Base-by-base conservation (phyloP, 108 stramenopile genomes). In the Cyclotella atomus region DNA sequence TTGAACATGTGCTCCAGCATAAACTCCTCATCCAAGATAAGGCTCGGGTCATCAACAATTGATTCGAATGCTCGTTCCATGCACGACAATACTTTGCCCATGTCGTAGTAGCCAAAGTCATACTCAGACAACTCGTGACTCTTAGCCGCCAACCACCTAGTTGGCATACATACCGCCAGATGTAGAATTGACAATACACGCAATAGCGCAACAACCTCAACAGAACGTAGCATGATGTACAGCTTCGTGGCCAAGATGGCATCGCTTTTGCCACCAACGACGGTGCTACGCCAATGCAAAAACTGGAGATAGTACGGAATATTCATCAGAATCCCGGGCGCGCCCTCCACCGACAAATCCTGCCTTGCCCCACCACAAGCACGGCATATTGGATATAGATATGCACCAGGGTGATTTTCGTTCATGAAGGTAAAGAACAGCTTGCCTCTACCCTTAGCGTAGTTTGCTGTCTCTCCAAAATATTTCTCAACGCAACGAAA, bases 161-260 rank as follows among this genome's bases (percentile, higher is more conserved):
- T 6, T 27, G 70, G 70, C 7, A 60, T 19, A n/a, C 57, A 59
- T 4, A 71, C 27, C 17, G 70, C 20, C 24, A 71, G 28, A 32
- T 71, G 57, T n/a, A 71, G 29, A 28, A 71, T 71, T 30, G 70
- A 59, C 15, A 59, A 41, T 6, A 71, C 57, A 38, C 70, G 70
- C 16, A 62, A 29, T 35, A 71, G 19, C 8, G 70, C 70, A 10
- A 71, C 47, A 33, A 60, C 15, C 44, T 71, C 70, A 14, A 41
- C 35, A 9, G 70, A 71, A 17, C 28, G 17, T 24, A 71, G 21
- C 41, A 59, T 49, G 41, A 60, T 59, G 12, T 32, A 71, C 53
- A 69, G 28, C 9, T 56, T 69, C 12, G n/a, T 34, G 16, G 27
- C 24, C 19, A 67, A 15, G 17, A 70, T 56, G 3, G 14, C 27